Percentiles rank a stretch among this genome's conserved stretches.
phyloP scores from a whole-genome alignment of 257 asterid species.

The Scutellaria barbata region DNA sequence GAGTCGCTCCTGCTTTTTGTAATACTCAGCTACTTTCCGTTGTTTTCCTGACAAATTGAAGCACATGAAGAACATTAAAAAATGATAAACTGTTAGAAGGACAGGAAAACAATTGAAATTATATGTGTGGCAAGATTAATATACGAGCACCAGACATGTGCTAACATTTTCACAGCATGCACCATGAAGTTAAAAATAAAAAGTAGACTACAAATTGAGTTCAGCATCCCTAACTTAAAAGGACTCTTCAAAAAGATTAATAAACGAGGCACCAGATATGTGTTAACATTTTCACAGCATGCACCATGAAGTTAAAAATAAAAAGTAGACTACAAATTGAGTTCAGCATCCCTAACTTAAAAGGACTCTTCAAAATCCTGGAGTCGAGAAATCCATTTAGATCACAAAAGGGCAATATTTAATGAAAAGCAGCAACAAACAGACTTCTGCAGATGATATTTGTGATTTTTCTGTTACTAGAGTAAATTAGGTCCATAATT shows the following conservation, averaged over 20 bases:
- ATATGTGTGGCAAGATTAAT: neutral
- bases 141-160: neutral
- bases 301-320: neutral
- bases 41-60: slow-evolving; percentile 52
- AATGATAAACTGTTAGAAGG: neutral
- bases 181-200: neutral
- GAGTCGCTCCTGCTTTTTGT: slow-evolving; percentile 79
- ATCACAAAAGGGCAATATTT: neutral
- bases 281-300: neutral
- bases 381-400: slow-evolving; percentile 8
- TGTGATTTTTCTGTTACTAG: slow-evolving; percentile 1
- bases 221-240: neutral
- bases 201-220: neutral
- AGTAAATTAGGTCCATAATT: slow-evolving; percentile 6
- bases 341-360: neutral
- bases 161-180: neutral
- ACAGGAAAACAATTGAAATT: neutral
- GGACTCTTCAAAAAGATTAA: slow-evolving; percentile 9
- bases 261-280: neutral
- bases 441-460: slow-evolving; percentile 7
- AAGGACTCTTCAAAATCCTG: slow-evolving; percentile 7
- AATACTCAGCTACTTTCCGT: slow-evolving; percentile 73
- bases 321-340: neutral
- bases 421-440: neutral
- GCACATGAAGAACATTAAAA: neutral